These are phyloP conservation scores for Aurantiochytrium sp. DNA, from an alignment of 108 stramenopile species.

Conservation along the genomic window DNA sequence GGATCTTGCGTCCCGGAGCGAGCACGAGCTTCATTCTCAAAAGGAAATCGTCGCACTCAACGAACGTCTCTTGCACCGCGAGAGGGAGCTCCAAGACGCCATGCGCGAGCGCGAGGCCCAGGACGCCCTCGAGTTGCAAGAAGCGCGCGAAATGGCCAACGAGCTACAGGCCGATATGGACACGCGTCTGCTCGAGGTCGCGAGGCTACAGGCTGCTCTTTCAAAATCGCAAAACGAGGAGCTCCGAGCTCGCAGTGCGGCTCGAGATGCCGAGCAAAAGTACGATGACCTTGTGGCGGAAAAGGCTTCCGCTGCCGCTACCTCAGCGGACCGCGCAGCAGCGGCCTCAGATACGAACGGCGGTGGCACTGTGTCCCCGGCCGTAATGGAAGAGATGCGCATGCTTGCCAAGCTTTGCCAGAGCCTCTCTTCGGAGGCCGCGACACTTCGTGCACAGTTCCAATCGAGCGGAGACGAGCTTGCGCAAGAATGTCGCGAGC, in stretches of 20 bases:
- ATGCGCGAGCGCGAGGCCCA: background rate
- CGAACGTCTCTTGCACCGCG: background rate
- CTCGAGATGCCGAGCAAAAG: background rate
- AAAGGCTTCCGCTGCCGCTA: background rate
- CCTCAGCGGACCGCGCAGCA: background rate
- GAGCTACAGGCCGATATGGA: background rate
- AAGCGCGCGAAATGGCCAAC: background rate
- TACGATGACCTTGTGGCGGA: background rate
- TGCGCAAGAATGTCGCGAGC: background rate
- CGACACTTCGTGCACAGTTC: background rate
- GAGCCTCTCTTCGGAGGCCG: background rate
- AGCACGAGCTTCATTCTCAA: background rate
- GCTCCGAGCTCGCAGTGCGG: background rate
- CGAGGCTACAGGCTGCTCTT: background rate
- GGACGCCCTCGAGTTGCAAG: background rate
- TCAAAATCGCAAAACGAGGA: background rate
- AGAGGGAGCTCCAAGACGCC: background rate
- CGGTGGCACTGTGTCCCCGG: background rate
- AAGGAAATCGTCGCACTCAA: slow-evolving; percentile 1
- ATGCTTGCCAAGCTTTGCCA: background rate
- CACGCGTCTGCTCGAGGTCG: background rate
- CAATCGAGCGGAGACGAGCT: background rate
- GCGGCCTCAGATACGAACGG: background rate
- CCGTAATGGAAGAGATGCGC: background rate
- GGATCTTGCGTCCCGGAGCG: background rate